Evolutionary conservation across 371 early-diverging fungal genomes (phyloP).

Genomic region (Zopfochytrium polystomum): DNA sequence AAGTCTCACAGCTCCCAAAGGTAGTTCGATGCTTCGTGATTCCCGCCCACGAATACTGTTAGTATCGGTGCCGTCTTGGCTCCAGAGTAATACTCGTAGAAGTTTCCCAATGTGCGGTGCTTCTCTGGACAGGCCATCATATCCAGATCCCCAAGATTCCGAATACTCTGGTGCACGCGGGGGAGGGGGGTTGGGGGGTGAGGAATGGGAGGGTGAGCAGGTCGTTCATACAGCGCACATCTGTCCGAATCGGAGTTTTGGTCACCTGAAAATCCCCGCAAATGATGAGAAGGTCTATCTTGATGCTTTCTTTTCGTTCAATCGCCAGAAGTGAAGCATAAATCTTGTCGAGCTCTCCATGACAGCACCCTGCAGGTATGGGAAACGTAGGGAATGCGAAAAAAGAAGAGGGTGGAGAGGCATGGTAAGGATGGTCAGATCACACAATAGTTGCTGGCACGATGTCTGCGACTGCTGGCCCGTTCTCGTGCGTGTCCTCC

Average conservation of each 20-base stretch:
- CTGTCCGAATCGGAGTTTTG: not conserved
- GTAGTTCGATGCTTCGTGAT: conserved; percentile 94
- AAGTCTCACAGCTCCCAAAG: conserved; percentile 80
- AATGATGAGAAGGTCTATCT: conserved; percentile 86
- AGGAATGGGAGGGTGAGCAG: not conserved
- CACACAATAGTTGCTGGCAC: too few relatives aligned
- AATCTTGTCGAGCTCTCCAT: conserved; percentile 88
- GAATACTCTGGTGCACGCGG: conserved; percentile 59
- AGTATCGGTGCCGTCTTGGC: conserved; percentile 72
- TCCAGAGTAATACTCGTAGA: conserved; percentile 92
- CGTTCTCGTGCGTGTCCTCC: too few relatives aligned
- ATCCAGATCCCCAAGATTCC: conserved; percentile 78
- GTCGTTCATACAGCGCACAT: not conserved
- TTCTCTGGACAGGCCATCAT: conserved; percentile 80
- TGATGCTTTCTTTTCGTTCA: conserved; percentile 54
- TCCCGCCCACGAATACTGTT: conserved; percentile 95
- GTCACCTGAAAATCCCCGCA: conserved; percentile 95
- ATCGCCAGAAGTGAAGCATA: conserved; percentile 64
- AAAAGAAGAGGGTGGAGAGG: too few relatives aligned
- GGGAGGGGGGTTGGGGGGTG: not conserved
- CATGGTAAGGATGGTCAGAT: too few relatives aligned
- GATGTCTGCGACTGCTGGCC: too few relatives aligned
- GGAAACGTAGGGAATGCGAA: too few relatives aligned
- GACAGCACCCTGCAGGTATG: too few relatives aligned
- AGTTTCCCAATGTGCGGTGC: conserved; percentile 76